Conservation (phyloP, 1,139 yeast species). For the Kodamaea derodonti region DNA sequence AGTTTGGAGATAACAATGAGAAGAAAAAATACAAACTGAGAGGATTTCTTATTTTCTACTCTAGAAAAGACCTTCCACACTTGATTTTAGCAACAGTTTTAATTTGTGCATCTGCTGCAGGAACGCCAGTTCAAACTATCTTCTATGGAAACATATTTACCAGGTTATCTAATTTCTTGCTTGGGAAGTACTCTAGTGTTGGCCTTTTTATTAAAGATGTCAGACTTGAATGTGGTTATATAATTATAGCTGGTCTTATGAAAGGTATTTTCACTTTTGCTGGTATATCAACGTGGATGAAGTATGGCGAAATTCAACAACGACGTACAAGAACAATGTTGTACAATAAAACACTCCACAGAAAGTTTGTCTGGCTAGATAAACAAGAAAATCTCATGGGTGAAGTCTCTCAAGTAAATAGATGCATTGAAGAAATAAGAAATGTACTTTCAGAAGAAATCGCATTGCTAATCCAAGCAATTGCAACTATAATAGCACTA, state of each 20-base stretch:
- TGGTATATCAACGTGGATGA: constrained; percentile 61
- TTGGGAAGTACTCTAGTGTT: constrained; percentile 22
- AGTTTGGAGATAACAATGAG: neutral
- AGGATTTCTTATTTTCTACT: constrained; percentile 25
- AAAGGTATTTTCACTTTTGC: constrained; percentile 51
- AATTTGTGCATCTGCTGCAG: constrained; percentile 41
- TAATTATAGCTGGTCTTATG: constrained; percentile 56
- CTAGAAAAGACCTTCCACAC: constrained; percentile 19
- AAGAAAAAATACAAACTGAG: neutral
- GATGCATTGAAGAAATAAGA: constrained; percentile 78
- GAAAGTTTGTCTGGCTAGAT: constrained; percentile 60
- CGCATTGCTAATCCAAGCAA: constrained; percentile 52
- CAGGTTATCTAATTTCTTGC: constrained; percentile 38
- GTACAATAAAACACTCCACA: constrained; percentile 32
- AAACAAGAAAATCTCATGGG: constrained; percentile 52
- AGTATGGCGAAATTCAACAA: constrained; percentile 71
- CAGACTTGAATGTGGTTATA: constrained; percentile 46
- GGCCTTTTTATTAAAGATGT: constrained; percentile 41
- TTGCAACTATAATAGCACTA: constrained; percentile 52
- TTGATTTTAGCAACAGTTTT: constrained; percentile 20
- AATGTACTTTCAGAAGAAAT: constrained; percentile 66
- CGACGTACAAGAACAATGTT: constrained; percentile 48
- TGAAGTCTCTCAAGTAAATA: constrained; percentile 56
- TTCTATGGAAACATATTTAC: constrained; percentile 64
- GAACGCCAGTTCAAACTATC: constrained; percentile 62